These are phyloP conservation scores for Trichoderma sp. DNA, from an alignment of 2,329 filamentous ascomycete genomes.

Conservation along the genomic window DNA sequence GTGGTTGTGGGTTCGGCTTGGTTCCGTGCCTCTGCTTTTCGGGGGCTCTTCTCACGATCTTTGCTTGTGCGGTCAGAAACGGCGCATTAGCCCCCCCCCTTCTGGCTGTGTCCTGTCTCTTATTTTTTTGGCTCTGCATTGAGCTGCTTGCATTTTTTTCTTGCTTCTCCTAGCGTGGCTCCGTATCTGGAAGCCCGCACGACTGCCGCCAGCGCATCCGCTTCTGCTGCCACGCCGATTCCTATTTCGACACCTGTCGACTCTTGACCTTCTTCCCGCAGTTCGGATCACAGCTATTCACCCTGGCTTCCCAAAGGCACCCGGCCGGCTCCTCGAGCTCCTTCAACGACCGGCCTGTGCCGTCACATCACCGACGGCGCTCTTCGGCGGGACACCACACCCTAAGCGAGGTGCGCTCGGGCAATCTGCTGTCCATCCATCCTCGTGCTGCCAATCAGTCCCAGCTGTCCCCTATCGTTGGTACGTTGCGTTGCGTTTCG, in stretches of 20 bases:
- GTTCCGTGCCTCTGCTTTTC: conserved; percentile 15
- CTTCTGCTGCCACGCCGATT: conserved; percentile 21
- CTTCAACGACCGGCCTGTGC: conserved; percentile 53
- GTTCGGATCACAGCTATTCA: conserved; percentile 38
- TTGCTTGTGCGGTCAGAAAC: conserved; percentile 15
- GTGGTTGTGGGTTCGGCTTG: conserved; percentile 5
- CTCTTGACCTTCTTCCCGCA: conserved; percentile 27
- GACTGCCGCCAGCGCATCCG: conserved; percentile 22
- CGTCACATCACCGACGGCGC: conserved; percentile 55
- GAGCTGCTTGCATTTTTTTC: conserved; percentile 24
- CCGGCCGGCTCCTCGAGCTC: conserved; percentile 59
- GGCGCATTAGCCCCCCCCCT: conserved; percentile 12
- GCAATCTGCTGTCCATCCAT: conserved; percentile 40
- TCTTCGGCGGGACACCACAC: conserved; percentile 48
- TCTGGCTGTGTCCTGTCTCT: conserved; percentile 12
- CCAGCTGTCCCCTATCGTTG: conserved; percentile 58
- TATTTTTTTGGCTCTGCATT: conserved; percentile 21
- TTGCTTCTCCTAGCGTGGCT: conserved; percentile 24
- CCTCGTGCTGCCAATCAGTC: conserved; percentile 38
- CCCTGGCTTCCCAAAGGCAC: conserved; percentile 56
- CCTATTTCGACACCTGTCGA: conserved; percentile 29
- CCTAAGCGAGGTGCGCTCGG: conserved; percentile 40
- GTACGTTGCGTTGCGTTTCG: conserved; percentile 47
- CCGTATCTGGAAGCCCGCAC: conserved; percentile 23
- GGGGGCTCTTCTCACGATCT: conserved; percentile 13